Conservation (phyloP, 75 land plant genomes). For the Pinus tabuliformis region DNA sequence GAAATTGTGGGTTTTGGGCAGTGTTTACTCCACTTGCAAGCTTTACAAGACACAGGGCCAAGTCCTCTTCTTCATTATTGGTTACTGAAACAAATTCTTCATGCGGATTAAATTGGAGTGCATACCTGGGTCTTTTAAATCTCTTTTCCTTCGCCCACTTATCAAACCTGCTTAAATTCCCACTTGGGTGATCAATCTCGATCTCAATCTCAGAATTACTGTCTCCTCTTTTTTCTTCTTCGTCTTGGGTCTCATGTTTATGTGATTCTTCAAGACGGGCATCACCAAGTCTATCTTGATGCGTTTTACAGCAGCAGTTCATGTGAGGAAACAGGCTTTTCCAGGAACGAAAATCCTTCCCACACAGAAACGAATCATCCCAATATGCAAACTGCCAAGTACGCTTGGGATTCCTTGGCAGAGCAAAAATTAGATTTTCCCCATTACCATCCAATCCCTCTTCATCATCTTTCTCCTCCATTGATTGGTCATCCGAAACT, state of each 20-base stretch:
- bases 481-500: no score
- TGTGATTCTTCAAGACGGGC: no score
- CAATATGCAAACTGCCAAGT: no score
- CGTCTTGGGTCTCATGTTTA: not conserved
- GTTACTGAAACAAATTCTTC: not conserved
- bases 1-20: not conserved
- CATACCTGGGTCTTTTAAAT: not conserved
- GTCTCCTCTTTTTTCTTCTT: slow-evolving; percentile 19
- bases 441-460: not conserved
- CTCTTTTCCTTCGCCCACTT: not conserved
- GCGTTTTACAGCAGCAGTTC: no score
- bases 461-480: not conserved
- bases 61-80: slow-evolving; percentile 9
- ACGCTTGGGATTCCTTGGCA: slow-evolving; percentile 12
- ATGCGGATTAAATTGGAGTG: not conserved
- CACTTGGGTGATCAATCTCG: not conserved
- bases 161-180: not conserved
- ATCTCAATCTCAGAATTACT: not conserved
- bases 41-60: slow-evolving; percentile 22
- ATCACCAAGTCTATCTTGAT: no score
- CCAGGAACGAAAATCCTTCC: no score
- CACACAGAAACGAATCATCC: no score
- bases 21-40: slow-evolving; percentile 11
- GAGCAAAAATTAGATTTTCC: slow-evolving; percentile 6
- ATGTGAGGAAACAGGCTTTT: no score